A percentile compares a stretch with the other conserved stretches of the same genome.
Evolutionary conservation across 1,284 basidiomycete genomes (phyloP).

Genomic region (Fomitopsis schrenkii): DNA sequence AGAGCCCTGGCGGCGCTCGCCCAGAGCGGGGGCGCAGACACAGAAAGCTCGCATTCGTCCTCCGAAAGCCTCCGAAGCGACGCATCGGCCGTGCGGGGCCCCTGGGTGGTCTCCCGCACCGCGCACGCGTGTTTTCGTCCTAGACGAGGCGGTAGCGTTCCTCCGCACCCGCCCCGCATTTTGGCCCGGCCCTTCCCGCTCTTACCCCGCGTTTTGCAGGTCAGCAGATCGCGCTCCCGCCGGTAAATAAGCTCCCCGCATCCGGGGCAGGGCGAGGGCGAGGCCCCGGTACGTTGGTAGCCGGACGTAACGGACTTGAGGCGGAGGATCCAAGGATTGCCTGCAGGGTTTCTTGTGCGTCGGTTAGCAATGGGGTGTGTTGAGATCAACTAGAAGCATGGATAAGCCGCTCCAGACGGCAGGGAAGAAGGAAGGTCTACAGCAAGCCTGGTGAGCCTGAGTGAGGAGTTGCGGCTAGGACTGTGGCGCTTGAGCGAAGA

Average conservation of each 20-base stretch:
- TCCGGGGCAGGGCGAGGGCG: neutral
- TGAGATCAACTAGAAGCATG: neutral
- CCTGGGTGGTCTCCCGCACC: neutral
- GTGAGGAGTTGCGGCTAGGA: neutral
- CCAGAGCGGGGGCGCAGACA: neutral
- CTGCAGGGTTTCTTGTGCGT: neutral
- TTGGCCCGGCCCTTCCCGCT: conserved; percentile 3
- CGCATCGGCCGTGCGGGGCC: neutral
- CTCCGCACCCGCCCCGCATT: conserved; percentile 6
- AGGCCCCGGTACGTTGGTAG: neutral
- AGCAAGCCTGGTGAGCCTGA: neutral
- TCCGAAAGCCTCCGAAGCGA: neutral
- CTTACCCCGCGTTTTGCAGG: conserved; percentile 2
- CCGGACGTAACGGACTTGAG: neutral
- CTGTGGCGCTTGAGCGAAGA: neutral
- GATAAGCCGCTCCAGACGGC: no score
- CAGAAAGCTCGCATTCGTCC: neutral
- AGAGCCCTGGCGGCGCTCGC: neutral
- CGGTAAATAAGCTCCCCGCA: neutral
- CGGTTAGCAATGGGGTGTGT: neutral
- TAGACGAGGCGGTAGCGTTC: neutral
- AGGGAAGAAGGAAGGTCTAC: no score
- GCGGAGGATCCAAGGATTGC: neutral
- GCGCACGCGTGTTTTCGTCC: neutral
- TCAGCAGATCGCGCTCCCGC: neutral